Evolutionary conservation across 495 filamentous ascomycete species (phyloP).

Genomic region (Darksidea phi): DNA sequence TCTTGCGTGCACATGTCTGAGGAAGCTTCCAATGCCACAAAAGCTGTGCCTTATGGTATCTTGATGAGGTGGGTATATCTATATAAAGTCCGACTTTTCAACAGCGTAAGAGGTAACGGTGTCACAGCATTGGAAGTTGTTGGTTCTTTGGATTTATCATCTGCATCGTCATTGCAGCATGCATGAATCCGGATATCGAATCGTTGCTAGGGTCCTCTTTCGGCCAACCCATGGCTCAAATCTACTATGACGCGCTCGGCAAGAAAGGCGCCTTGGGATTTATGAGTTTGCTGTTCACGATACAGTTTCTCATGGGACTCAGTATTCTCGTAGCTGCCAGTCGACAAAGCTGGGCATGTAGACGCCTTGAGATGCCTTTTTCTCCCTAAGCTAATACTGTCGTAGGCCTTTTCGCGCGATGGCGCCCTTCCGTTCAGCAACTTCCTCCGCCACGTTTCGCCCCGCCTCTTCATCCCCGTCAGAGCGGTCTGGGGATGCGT

Average conservation of each 20-base stretch:
- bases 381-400: too few relatives aligned
- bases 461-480: constrained; percentile 59
- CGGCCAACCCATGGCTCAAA: constrained; percentile 58
- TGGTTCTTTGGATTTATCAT: constrained; percentile 56
- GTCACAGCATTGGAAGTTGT: constrained; percentile 46
- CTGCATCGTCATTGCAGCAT: constrained; percentile 53
- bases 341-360: constrained; percentile 53
- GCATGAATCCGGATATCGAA: constrained; percentile 49
- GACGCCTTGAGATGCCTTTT: neutral
- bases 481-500: constrained; percentile 62
- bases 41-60: constrained; percentile 63
- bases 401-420: constrained; percentile 57
- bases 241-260: constrained; percentile 56
- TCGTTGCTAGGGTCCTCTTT: constrained; percentile 45
- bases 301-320: constrained; percentile 57
- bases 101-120: neutral
- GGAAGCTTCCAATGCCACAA: constrained; percentile 62
- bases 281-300: constrained; percentile 56
- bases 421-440: constrained; percentile 61
- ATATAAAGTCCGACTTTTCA: neutral
- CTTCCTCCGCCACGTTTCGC: constrained; percentile 60
- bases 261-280: constrained; percentile 56
- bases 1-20: constrained; percentile 59
- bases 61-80: constrained; percentile 41
- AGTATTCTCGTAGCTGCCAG: constrained; percentile 56